Conservation (phyloP, 108 stramenopile genomes). For the Parmales sp. region DNA sequence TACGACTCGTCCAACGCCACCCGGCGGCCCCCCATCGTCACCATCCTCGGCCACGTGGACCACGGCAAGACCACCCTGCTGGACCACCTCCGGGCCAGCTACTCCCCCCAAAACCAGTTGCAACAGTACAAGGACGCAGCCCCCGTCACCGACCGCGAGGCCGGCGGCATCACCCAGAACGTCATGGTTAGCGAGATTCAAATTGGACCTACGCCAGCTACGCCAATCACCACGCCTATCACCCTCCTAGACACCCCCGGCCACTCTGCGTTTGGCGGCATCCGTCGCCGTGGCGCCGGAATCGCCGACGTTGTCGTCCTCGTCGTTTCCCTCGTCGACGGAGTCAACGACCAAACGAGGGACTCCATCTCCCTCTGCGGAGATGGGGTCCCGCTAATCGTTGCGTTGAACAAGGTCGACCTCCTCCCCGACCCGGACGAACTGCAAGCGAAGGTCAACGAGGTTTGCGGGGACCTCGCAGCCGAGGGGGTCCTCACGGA, state of each 20-base stretch:
- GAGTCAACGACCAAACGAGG: constrained; percentile 88
- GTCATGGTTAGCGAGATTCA: constrained; percentile 86
- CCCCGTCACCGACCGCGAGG: constrained; percentile 89
- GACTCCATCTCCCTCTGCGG: constrained; percentile 91
- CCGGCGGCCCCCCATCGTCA: constrained; percentile 81
- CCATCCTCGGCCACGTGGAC: constrained; percentile 98
- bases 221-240: no score
- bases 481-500: constrained; percentile 72
- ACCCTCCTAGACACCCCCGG: constrained; percentile 99
- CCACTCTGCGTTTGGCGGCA: constrained; percentile 94
- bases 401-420: constrained; percentile 96
- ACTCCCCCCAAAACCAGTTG: no score
- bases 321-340: constrained; percentile 99
- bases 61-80: constrained; percentile 98
- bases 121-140: no score
- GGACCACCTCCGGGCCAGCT: constrained; percentile 76
- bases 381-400: constrained; percentile 84
- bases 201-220: constrained; percentile 44
- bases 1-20: no score
- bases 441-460: constrained; percentile 28
- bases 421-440: constrained; percentile 67
- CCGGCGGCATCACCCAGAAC: constrained; percentile 97
- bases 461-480: not conserved
- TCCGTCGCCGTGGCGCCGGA: constrained; percentile 91
- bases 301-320: constrained; percentile 96